phyloP scores from a whole-genome alignment of 2,329 filamentous ascomycete species.

The Monosporascus sp. region DNA sequence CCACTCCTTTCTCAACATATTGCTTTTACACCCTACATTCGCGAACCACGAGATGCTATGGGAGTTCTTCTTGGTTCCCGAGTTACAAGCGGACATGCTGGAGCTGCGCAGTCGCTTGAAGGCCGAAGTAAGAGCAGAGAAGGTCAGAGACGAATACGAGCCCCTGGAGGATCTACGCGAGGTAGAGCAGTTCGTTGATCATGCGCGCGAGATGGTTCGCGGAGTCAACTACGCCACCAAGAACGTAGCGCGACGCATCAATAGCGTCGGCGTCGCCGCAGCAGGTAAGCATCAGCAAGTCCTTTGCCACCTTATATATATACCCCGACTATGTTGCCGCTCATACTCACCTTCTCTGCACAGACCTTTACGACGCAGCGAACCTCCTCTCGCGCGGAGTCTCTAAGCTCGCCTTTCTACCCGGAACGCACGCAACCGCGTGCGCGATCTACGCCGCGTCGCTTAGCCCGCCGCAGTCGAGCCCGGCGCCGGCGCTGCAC shows the following conservation, averaged over 20 bases:
- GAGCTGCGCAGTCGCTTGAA: conserved; percentile 83
- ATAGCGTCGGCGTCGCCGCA: conserved; percentile 61
- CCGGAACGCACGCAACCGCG: conserved; percentile 60
- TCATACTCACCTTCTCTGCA: conserved; percentile 21
- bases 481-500: conserved; percentile 68
- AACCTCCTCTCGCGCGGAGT: conserved; percentile 48
- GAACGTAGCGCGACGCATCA: conserved; percentile 73
- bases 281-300: conserved; percentile 41
- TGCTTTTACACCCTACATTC: conserved; percentile 87
- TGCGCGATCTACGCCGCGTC: conserved; percentile 66
- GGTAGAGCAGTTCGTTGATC: conserved; percentile 87
- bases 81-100: conserved; percentile 86
- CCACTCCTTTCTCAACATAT: conserved; percentile 80
- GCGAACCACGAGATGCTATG: conserved; percentile 95
- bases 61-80: conserved; percentile 97
- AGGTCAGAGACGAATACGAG: conserved; percentile 80
- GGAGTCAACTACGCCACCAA: conserved; percentile 78
- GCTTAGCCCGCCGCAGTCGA: conserved; percentile 62
- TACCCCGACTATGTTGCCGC: background rate
- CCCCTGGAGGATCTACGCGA: conserved; percentile 79
- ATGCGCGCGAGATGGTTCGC: conserved; percentile 84
- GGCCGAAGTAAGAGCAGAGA: conserved; percentile 75
- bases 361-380: conserved; percentile 65
- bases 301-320: background rate
- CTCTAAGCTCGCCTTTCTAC: conserved; percentile 60